A percentile compares a stretch with the other conserved stretches of the same genome.
Conservation (phyloP, 306 rosid genomes). For the Cyclanthera cordifolia region DNA sequence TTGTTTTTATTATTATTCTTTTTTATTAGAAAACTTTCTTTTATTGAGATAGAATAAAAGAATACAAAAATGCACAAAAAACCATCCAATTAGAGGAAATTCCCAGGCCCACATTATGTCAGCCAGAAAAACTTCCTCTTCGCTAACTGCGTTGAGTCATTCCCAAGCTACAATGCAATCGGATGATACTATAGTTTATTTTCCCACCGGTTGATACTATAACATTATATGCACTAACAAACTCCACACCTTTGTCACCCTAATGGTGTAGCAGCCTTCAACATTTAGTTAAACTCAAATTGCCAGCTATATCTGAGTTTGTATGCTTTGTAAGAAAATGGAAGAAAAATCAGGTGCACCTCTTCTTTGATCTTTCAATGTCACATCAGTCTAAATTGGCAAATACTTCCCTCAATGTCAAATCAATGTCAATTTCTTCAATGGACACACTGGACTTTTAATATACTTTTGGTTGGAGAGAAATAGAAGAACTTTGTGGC, state of each 20-base stretch:
- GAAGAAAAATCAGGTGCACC: not conserved
- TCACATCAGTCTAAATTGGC: not conserved
- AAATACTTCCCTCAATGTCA: not conserved
- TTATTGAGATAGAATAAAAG: not conserved
- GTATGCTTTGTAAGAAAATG: not conserved
- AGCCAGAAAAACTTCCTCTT: not conserved
- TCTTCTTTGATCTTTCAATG: not conserved
- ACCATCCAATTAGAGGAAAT: not conserved
- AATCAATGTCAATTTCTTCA: too few relatives aligned
- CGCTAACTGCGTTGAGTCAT: not conserved
- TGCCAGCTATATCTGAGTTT: not conserved
- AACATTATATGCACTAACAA: not conserved
- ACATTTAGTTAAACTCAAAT: not conserved
- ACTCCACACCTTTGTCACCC: not conserved
- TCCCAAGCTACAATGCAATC: not conserved
- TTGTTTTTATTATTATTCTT: not conserved
- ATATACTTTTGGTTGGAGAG: not conserved
- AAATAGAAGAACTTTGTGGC: not conserved
- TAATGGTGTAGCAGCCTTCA: not conserved
- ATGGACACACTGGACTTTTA: not conserved
- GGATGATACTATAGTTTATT: not conserved
- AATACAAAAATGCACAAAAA: not conserved
- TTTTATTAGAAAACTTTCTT: too few relatives aligned
- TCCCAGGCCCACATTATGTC: not conserved
- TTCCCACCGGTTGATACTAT: not conserved